Evolutionary conservation across 129 eudicot genomes (phyloP).

Genomic region (Escallonia herrerae): DNA sequence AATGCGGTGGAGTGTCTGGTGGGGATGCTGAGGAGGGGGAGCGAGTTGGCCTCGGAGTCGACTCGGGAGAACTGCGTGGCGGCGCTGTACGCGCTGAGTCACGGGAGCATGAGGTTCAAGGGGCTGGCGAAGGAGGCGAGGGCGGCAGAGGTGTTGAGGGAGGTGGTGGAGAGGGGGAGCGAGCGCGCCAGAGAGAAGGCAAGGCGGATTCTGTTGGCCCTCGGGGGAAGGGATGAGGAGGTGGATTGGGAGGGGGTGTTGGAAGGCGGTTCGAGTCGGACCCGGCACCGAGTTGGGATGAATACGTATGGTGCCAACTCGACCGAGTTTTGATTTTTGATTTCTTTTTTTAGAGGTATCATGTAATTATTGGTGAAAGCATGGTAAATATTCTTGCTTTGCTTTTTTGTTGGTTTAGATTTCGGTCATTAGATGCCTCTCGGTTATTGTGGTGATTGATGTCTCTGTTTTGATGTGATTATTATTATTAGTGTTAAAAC

Average conservation of each 20-base stretch:
- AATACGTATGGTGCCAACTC: slow-evolving; percentile 37
- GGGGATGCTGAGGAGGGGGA: slow-evolving; percentile 40
- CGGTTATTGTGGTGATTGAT: no score
- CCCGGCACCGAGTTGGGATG: slow-evolving; percentile 35
- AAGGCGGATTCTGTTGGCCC: slow-evolving; percentile 47
- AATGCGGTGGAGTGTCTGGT: slow-evolving; percentile 69
- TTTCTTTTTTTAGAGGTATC: not conserved
- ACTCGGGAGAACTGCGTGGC: slow-evolving; percentile 84
- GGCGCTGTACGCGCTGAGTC: slow-evolving; percentile 73
- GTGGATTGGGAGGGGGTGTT: slow-evolving; percentile 68
- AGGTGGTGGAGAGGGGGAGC: slow-evolving; percentile 78
- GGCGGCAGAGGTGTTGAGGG: slow-evolving; percentile 64
- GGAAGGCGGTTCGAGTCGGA: slow-evolving; percentile 61
- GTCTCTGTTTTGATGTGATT: no score
- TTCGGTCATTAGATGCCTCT: no score
- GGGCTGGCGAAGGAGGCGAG: slow-evolving; percentile 71
- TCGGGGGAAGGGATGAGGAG: slow-evolving; percentile 50
- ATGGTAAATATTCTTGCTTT: not conserved
- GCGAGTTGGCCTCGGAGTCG: slow-evolving; percentile 47
- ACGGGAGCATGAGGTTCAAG: slow-evolving; percentile 84
- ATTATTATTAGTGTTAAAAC: no score
- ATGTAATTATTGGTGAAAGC: no score
- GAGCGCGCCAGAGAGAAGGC: slow-evolving; percentile 83
- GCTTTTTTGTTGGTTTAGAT: no score
- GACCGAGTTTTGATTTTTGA: slow-evolving; percentile 41